Conservation (phyloP, 129 eudicot genomes). For the Deinandra increscens region DNA sequence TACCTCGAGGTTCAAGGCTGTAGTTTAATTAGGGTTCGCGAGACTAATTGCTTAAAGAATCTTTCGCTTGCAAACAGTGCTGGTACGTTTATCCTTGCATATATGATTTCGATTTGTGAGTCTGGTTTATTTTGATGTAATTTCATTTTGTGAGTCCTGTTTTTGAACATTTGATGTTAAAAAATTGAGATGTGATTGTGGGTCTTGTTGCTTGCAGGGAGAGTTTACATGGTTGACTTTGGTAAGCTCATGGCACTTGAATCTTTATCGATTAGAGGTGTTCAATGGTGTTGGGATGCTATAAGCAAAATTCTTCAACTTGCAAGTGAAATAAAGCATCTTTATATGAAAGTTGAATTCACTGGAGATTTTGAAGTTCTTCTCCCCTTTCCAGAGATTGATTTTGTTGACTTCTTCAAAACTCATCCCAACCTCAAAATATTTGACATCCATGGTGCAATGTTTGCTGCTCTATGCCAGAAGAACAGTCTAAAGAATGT, state of each 20-base stretch:
- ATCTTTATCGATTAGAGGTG: constrained; percentile 74
- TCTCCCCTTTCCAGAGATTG: constrained; percentile 90
- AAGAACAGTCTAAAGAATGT: constrained; percentile 84
- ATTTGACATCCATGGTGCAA: constrained; percentile 91
- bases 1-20: constrained; percentile 88
- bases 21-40: constrained; percentile 65
- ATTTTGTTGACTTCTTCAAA: constrained; percentile 86
- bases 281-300: constrained; percentile 97
- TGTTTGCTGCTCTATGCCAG: constrained; percentile 99
- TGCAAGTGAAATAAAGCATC: constrained; percentile 85
- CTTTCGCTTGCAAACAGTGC: constrained; percentile 70
- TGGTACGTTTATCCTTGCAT: constrained; percentile 43
- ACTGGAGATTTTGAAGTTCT: constrained; percentile 78
- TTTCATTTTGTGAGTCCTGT: constrained; percentile 1
- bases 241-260: constrained; percentile 79
- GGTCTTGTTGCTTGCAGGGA: constrained; percentile 42
- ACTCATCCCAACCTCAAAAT: constrained; percentile 73
- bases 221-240: constrained; percentile 75
- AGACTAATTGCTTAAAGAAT: constrained; percentile 52
- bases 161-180: background rate
- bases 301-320: constrained; percentile 75
- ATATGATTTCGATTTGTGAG: background rate
- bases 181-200: background rate
- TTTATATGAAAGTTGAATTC: constrained; percentile 90
- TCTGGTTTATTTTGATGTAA: background rate